Base-by-base conservation (phyloP, 164 flowering plant genomes). In the Platanus orientalis region DNA sequence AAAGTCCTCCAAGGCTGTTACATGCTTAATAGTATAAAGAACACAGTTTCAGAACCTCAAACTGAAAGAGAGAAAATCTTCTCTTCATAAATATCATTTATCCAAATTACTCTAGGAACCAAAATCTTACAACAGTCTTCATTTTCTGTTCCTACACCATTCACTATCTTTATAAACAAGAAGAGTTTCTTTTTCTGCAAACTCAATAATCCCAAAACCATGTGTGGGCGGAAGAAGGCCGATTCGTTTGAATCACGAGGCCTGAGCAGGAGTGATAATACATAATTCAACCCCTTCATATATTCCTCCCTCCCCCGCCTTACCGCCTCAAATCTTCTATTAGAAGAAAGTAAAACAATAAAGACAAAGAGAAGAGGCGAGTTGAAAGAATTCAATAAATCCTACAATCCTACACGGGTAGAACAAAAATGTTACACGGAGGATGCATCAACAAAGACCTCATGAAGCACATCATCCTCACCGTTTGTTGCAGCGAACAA, bases 401-500 rank as follows among this genome's bases (percentile, higher is more conserved):
- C 83, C 86, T 73, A 76, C 66, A 78, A 63, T 67, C 69, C 68
- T 70, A 71, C 66, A 66, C n/a, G 44, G 63, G 63, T 48, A n/a
- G 26, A 42, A 50, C 32, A 62, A 75, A 81, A 78, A 77, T 68
- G 84, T 83, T 83, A 90, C 89, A 87, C 80, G 66, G 87, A 86
- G 62, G 92, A 86, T 63, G 96, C 79, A 77, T 91, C 96, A 65
- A 83, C 80, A 74, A 82, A 83, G 77, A 84, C 93, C 64, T 91
- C 94, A 78, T 83, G 86, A 55, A 85, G 84, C 81, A 79, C 85
- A 71, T 89, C 92, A 71, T 91, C 92, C 80, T 89, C 97, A 71
- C 96, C 96, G 58, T 82, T 89, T 47, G 80, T 81, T 64, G n/a
- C n/a, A n/a, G 80, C 73, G 23, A 91, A 80, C 16, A 89, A 80